Evolutionary conservation across 2,329 filamentous ascomycete species (phyloP), one percentile per base, ranked within the genome.

Genomic region (Elsinoe perseae): DNA sequence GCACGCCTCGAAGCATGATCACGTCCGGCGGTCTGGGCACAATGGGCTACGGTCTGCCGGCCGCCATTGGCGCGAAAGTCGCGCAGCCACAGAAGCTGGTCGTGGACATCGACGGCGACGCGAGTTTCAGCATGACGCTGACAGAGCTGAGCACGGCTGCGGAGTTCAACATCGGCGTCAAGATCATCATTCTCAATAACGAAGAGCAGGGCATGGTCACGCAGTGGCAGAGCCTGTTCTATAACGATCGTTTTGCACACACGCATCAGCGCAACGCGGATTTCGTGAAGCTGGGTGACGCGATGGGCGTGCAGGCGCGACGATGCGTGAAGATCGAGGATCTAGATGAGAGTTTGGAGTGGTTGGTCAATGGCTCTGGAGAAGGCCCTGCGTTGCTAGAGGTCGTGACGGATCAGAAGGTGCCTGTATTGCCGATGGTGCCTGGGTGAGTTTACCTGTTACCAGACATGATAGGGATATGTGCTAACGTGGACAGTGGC

Each of bases 191-290:
- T 23, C 73, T 98, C 56, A 97, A 97, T 79, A 98, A 95, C 72
- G 90, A 95, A 72, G 90, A 97, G 74, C 92, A 96, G 75, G 92
- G 92, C 55, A 97, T 97, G 92, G 91, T 97, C 42, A 96, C 91
- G 1, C 92, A 96, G 75, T 97, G 92, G 92, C 92, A 97, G 74
- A 91, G 89, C 65, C 83, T 97, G 62, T 97, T 97, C 76, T 97
- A 95, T 76, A 87, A 95, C 72, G 90, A 96, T 69, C 84, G 92
- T 64, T 97, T 84, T 71, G 80, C 89, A 32, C 91, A 95, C 71
- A 96, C 92, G 0, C 92, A 97, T 72, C 91, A 95, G 75, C 80
- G 82, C 69, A 97, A 97, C 73, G 90, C 92, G n/a, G 84, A 96
- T 70, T 97, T 97, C 69, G 87, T 92, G 73, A 95, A 93, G 77